Evolutionary conservation across 1,139 yeast species (phyloP).

Genomic region (Williopsis jadinii): DNA sequence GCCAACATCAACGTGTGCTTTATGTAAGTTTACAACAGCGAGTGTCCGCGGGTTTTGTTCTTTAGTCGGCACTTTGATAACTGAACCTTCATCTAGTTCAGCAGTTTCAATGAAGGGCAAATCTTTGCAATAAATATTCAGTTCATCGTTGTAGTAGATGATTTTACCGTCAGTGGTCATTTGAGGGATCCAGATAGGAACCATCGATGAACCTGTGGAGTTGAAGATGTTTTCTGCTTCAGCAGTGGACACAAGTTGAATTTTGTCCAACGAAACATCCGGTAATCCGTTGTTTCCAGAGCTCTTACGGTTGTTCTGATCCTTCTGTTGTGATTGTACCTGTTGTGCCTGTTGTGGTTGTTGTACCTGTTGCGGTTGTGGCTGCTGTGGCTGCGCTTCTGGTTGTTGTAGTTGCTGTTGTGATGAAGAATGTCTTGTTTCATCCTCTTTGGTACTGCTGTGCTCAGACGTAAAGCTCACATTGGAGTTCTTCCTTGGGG

Average conservation of each 20-base stretch:
- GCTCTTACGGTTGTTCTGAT: neutral
- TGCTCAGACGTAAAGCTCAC: constrained; percentile 19
- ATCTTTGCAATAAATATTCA: constrained; percentile 50
- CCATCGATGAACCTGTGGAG: constrained; percentile 21
- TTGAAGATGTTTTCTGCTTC: constrained; percentile 30
- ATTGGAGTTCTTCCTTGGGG: constrained; percentile 16
- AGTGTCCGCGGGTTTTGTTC: constrained; percentile 7
- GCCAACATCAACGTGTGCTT: constrained; percentile 1
- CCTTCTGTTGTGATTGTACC: neutral
- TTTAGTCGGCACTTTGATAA: constrained; percentile 20
- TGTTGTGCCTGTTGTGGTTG: constrained; percentile 1
- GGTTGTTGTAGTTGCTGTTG: constrained; percentile 14
- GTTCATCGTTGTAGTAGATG: constrained; percentile 50
- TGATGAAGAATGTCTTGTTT: constrained; percentile 4
- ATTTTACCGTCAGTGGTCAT: constrained; percentile 50
- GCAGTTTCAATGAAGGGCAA: constrained; percentile 41
- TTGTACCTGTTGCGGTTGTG: constrained; percentile 15
- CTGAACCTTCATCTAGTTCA: constrained; percentile 26
- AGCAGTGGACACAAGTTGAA: constrained; percentile 25
- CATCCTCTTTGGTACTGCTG: neutral
- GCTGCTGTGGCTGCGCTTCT: constrained; percentile 19
- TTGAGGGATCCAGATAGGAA: constrained; percentile 48
- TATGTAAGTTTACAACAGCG: constrained; percentile 5
- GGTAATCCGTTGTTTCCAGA: constrained; percentile 1
- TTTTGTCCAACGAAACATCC: constrained; percentile 9